phyloP scores from a whole-genome alignment of 371 early-diverging fungal genomes.

The Mortierella sp. region DNA sequence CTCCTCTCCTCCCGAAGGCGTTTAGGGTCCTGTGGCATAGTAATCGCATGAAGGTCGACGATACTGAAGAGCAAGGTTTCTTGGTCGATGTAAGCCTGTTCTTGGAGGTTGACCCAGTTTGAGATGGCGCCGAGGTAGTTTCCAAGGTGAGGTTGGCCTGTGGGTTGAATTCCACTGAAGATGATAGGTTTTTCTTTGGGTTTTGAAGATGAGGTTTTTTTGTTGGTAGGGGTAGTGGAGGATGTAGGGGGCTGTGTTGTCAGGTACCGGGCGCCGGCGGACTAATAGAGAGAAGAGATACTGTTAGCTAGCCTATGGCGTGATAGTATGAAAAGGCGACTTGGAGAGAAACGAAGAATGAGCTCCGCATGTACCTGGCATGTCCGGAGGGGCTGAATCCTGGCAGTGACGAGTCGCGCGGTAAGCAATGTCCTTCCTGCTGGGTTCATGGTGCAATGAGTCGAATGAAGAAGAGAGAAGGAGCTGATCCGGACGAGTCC shows the following conservation, averaged over 20 bases:
- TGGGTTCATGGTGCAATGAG: background rate
- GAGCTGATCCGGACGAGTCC: conserved; percentile 9
- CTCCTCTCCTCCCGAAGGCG: conserved; percentile 71
- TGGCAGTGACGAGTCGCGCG: background rate
- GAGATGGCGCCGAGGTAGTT: conserved; percentile 94
- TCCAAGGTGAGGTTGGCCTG: conserved; percentile 94
- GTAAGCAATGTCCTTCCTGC: conserved; percentile 15
- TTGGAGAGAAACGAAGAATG: background rate
- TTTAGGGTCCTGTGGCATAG: conserved; percentile 83
- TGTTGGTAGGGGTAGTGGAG: background rate
- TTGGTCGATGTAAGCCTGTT: conserved; percentile 58
- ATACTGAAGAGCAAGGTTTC: conserved; percentile 75
- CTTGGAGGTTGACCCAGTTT: conserved; percentile 89
- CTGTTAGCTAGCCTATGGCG: too few species aligned
- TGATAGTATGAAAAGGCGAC: background rate
- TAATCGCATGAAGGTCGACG: conserved; percentile 94
- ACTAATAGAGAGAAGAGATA: background rate
- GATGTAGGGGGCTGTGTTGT: background rate
- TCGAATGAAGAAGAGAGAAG: background rate
- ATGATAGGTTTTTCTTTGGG: conserved; percentile 51
- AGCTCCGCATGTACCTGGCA: background rate
- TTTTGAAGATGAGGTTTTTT: conserved; percentile 5
- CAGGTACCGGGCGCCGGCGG: background rate
- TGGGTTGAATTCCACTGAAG: conserved; percentile 94
- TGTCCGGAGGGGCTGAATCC: conserved; percentile 3